Percentiles rank a stretch among this genome's conserved stretches.
These are phyloP conservation scores for Clonostachys solani DNA, from an alignment of 2,329 filamentous ascomycete species.

Conservation along the genomic window DNA sequence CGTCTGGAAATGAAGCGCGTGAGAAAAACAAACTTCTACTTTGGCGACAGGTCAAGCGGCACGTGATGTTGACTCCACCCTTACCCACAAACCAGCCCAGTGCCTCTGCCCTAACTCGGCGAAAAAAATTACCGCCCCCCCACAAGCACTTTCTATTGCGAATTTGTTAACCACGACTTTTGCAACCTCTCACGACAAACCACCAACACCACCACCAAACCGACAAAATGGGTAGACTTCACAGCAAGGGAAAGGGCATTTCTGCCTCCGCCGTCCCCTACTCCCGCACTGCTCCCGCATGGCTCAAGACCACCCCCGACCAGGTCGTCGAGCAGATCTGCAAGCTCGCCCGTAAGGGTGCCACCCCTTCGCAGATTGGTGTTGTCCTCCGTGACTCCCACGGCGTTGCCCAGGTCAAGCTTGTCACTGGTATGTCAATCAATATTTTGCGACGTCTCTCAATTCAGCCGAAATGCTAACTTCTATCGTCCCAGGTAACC, in stretches of 20 bases:
- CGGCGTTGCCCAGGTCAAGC: slow-evolving; percentile 96
- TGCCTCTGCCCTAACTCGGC: slow-evolving; percentile 40
- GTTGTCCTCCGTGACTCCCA: slow-evolving; percentile 97
- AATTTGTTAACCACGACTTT: slow-evolving; percentile 1
- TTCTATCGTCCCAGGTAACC: slow-evolving; percentile 70
- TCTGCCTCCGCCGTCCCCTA: slow-evolving; percentile 93
- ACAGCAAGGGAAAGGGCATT: slow-evolving; percentile 99
- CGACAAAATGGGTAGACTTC: slow-evolving; percentile 89
- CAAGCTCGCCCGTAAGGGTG: slow-evolving; percentile 98
- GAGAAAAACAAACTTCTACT: no score
- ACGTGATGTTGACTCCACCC: no score
- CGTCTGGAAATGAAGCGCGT: no score
- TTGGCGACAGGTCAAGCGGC: no score
- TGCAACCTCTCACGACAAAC: slow-evolving; percentile 1
- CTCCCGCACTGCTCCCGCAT: slow-evolving; percentile 86
- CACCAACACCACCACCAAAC: slow-evolving; percentile 16
- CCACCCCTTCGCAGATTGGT: slow-evolving; percentile 98
- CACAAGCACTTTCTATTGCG: slow-evolving; percentile 24
- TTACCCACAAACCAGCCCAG: neutral
- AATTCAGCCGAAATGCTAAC: slow-evolving; percentile 27
- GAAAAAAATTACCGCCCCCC: slow-evolving; percentile 34
- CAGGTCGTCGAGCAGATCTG: slow-evolving; percentile 99
- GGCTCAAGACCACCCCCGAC: slow-evolving; percentile 98
- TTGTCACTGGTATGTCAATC: slow-evolving; percentile 78
- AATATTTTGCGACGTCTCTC: neutral